Base-by-base conservation (phyloP, 2,329 filamentous ascomycete genomes). In the Mariannaea elegans region DNA sequence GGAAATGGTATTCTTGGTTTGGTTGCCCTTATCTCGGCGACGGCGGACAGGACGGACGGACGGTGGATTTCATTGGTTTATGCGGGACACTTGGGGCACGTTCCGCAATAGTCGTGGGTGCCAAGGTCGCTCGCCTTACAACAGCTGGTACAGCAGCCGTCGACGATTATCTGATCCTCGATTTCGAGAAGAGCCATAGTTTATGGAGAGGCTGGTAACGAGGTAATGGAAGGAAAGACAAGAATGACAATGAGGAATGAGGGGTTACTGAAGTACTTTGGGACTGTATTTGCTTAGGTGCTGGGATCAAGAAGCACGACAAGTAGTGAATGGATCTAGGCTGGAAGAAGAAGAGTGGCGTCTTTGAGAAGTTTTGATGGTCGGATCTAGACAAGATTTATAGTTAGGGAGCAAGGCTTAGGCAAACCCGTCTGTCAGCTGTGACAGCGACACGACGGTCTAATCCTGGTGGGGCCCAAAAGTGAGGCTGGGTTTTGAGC, bases 41-140 rank as follows among this genome's bases (percentile, higher is more conserved):
- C 21, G 39, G 19, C 21, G 50, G 29, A 45, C 19, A 21, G 31
- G 41, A 18, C 19, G n/a, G 41, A 7, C 7, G 42, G 14, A n/a
- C n/a, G n/a, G n/a, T 16, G 24, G 23, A 16, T 46, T 54, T 39
- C 31, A 21, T 36, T 23, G 36, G 23, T 19, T 59, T 50, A 66
- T 51, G 65, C 57, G 10, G 70, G 69, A 56, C 69, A 74, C 32
- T 65, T 66, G 42, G 69, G 68, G 34, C 72, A 73, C 53, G 72
- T 73, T 46, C 72, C 72, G 46, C 72, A 73, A 50, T 73, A 73
- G 60, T 73, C 71, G 55, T 73, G 72, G 9, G 71, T 73, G 41
- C 71, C 71, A 29, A 73, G 66, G 57, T 73, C 72, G 31, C 53
- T 73, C 18, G 71, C 70, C 61, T 73, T 73, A 56, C 72, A 73